Evolutionary conservation across 306 rosid genomes (phyloP), one percentile per base, ranked within the genome.

Genomic region (Hylodesmum podocarpum): DNA sequence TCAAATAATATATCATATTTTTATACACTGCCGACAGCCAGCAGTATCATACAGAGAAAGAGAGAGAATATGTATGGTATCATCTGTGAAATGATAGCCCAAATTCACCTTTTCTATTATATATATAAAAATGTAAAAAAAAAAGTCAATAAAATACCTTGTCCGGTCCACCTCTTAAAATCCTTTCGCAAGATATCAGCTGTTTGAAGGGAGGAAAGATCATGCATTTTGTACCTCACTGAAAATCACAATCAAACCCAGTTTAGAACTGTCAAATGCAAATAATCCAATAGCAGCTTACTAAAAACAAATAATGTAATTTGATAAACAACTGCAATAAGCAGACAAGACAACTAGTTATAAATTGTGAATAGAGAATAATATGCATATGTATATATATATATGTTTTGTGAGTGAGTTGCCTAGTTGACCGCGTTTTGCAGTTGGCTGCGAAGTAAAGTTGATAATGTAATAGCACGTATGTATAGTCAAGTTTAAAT

Each of bases 191-290:
- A 78, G 59, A 88, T 87, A 81, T 91, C 97, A 0, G 79, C 72
- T 37, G 88, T 82, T 40, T 84, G 85, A 22, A 84, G 88, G 65
- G 84, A 78, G 15, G 97, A 84, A 50, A 83, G 80, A 51, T 89
- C 91, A 16, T 90, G 88, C 87, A 83, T 88, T 75, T 91, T 94
- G 89, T 83, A 84, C 82, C 81, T 90, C 87, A 94, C 97, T 93
- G 89, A 13, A 58, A 58, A 58, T 29, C 21, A 29, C 40, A 51
- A 49, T 28, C 40, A 74, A 61, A 50, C 47, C 66, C 40, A 57
- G 37, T 1, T 2, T 44, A 25, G 15, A 74, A 15, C 12, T 18
- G 43, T 57, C 41, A 39, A 12, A 58, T 6, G 39, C 4, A 28
- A 25, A 25, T 28, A 27, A 6, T 49, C 27, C 71, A 65, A 40